Conservation (phyloP, 768 basidiomycete genomes). For the Trametes elegans region DNA sequence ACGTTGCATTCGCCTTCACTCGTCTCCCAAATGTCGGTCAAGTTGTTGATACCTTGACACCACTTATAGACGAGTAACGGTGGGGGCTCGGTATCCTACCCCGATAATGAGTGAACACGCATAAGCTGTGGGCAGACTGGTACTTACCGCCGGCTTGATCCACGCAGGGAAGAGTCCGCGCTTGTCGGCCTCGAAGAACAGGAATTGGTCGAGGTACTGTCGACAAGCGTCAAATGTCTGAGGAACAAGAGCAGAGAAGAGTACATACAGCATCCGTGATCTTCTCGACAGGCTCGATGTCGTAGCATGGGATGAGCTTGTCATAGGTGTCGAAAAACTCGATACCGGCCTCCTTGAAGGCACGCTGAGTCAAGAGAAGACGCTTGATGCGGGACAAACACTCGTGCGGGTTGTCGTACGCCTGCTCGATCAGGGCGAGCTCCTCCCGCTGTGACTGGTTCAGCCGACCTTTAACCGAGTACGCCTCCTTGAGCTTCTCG, state of each 20-base stretch:
- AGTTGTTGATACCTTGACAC: constrained; percentile 99
- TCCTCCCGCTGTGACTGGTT: constrained; percentile 99
- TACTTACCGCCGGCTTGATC: constrained; percentile 84
- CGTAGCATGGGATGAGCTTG: constrained; percentile 97
- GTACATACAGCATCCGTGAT: constrained; percentile 90
- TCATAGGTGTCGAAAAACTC: constrained; percentile 98
- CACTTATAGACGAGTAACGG: constrained; percentile 98
- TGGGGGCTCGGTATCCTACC: constrained; percentile 84
- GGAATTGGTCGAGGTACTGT: constrained; percentile 94
- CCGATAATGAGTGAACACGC: background rate
- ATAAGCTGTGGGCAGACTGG: constrained; percentile 19
- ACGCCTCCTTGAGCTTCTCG: constrained; percentile 98
- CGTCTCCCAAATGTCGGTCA: constrained; percentile 98
- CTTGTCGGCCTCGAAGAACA: constrained; percentile 99
- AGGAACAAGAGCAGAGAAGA: background rate
- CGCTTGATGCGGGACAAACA: constrained; percentile 99
- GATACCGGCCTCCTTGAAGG: constrained; percentile 98
- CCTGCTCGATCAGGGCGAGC: constrained; percentile 96
- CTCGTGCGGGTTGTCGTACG: constrained; percentile 99
- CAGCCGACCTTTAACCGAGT: constrained; percentile 94
- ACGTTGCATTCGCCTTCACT: constrained; percentile 97
- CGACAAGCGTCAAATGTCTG: constrained; percentile 9
- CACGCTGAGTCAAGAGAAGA: constrained; percentile 91
- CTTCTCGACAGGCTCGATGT: constrained; percentile 99
- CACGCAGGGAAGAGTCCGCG: constrained; percentile 97